Base-by-base conservation (phyloP, 1,284 basidiomycete genomes). In the Stereum hirsutum region DNA sequence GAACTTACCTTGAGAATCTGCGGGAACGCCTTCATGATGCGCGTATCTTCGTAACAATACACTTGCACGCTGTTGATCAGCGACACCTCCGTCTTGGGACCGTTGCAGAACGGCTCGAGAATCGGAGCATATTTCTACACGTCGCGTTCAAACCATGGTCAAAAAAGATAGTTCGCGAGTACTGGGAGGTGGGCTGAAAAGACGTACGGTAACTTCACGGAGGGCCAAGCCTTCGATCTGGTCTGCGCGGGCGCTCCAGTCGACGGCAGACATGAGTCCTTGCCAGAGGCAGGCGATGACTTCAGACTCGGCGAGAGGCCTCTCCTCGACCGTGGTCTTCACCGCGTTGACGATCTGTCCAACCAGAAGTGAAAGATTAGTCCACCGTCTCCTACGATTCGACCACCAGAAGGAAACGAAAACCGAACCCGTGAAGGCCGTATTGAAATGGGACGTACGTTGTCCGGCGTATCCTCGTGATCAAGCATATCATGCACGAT, bases 41-140 rank as follows among this genome's bases (percentile, higher is more conserved):
- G 85, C 23, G 90, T 92, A 58, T 97, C 90, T 64, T 93, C 88
- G 63, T 96, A 95, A 63, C 89, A 93, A 68, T 92, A 89, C 51
- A 92, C 75, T 69, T 98, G 94, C 19, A 94, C 89, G 45, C 84
- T 78, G 63, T 96, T 96, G 64, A 97, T 90, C 46, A 96, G 75
- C 31, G 84, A 81, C 42, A 98, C 89, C 66, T 98, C 80, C 20
- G 88, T 86, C 65, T 95, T 93, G 21, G 91, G 78, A 44, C 80
- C 79, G 45, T 76, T 75, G 58, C 84, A 89, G 70, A 96, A 97
- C 30, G 89, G 79, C 65, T 92, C 89, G 43, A 98, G 71, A 46
- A 96, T 78, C 8, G 88, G 77, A 3, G 88, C 74, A 56, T 82
- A 84, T 74, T 80, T 81, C 89, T 95, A n/a, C n/a, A n/a, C n/a